Percentiles rank a stretch among this genome's conserved stretches.
Conservation (phyloP, 352 stramenopile species). For the Plasmopara viticola region DNA sequence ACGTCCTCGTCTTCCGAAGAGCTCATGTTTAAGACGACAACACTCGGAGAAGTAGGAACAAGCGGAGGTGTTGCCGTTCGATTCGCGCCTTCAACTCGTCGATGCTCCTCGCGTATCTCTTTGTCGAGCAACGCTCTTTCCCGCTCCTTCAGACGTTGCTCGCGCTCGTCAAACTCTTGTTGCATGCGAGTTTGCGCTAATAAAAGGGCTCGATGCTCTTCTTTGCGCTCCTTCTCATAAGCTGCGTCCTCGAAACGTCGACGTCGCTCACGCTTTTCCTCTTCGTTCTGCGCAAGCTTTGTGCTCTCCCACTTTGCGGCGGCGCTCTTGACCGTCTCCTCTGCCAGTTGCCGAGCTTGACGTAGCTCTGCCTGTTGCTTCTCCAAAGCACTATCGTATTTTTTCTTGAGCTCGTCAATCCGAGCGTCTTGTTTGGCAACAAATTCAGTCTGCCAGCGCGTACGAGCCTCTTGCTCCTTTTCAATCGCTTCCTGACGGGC, state of each 20-base stretch:
- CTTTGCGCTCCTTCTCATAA: conserved; percentile 32
- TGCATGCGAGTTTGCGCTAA: conserved; percentile 31
- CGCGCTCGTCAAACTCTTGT: conserved; percentile 49
- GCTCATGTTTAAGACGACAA: conserved; percentile 57
- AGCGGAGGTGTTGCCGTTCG: conserved; percentile 7
- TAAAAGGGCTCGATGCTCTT: conserved; percentile 35
- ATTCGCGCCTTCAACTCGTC: conserved; percentile 14
- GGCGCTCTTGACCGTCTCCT: conserved; percentile 42
- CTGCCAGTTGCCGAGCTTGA: conserved; percentile 36
- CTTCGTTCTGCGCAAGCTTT: conserved; percentile 32
- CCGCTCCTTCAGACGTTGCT: conserved; percentile 41
- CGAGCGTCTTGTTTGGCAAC: conserved; percentile 59
- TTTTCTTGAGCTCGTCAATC: conserved; percentile 58
- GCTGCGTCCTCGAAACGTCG: conserved; percentile 22
- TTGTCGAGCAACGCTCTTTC: conserved; percentile 41
- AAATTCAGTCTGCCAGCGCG: conserved; percentile 67
- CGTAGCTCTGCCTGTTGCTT: conserved; percentile 50
- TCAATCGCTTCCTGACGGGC: conserved; percentile 46
- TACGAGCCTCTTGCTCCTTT: conserved; percentile 51
- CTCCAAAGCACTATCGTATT: conserved; percentile 62
- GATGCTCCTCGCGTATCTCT: conserved; percentile 29
- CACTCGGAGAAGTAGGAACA: conserved; percentile 26
- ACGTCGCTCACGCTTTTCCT: conserved; percentile 31
- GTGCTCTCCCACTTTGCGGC: conserved; percentile 45
- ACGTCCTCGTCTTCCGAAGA: conserved; percentile 29